These are phyloP conservation scores for Cornus kousa DNA, from an alignment of 148 eudicot species.

Conservation along the genomic window DNA sequence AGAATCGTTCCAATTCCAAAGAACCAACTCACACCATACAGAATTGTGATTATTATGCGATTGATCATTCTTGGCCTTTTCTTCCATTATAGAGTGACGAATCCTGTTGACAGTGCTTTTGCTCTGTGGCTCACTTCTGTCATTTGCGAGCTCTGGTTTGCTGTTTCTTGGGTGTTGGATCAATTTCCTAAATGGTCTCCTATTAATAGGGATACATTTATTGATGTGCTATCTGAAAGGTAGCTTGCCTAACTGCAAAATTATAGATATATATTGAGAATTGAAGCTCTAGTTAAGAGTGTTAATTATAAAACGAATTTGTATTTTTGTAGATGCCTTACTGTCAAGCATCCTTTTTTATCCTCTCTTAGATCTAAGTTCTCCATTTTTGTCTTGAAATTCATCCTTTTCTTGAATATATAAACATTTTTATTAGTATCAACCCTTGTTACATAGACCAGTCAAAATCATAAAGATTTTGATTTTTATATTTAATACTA, in stretches of 20 bases:
- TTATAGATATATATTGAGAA: background rate
- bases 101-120: slow-evolving; percentile 91
- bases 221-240: slow-evolving; percentile 82
- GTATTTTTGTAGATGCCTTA: background rate
- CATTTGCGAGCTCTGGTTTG: slow-evolving; percentile 99
- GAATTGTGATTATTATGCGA: slow-evolving; percentile 76
- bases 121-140: slow-evolving; percentile 98
- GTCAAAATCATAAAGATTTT: background rate
- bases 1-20: slow-evolving; percentile 65
- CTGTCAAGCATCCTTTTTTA: background rate
- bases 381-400: background rate
- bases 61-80: slow-evolving; percentile 76
- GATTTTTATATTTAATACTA: background rate
- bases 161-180: slow-evolving; percentile 94
- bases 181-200: slow-evolving; percentile 99
- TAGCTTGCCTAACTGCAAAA: slow-evolving; percentile 10
- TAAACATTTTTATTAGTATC: background rate
- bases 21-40: slow-evolving; percentile 74
- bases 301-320: background rate
- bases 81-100: slow-evolving; percentile 87
- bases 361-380: background rate
- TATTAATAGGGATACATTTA: slow-evolving; percentile 67
- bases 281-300: background rate
- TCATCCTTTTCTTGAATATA: background rate
- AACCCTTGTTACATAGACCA: background rate